Evolutionary conservation across 192 early-diverging fungal genomes (phyloP).

Genomic region (Gorgonomyces haynaldii): DNA sequence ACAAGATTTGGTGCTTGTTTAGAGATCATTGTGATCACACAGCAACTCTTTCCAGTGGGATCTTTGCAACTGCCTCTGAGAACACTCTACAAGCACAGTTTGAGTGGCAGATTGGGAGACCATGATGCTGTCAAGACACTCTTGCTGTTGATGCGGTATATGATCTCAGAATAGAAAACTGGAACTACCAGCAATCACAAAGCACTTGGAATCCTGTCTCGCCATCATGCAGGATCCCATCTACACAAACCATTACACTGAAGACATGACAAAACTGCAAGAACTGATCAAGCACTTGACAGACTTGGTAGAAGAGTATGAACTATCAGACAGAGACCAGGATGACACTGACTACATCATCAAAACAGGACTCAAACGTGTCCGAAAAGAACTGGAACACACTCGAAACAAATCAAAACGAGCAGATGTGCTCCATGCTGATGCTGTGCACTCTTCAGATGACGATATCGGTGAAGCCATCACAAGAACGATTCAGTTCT

Average conservation of each 20-base stretch:
- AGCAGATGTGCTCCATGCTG: constrained; percentile 24
- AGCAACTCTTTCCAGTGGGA: neutral
- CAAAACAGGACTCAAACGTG: constrained; percentile 8
- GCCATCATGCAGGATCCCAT: neutral
- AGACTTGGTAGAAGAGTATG: neutral
- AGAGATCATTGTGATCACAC: neutral
- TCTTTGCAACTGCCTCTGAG: neutral
- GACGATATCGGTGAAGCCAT: constrained; percentile 15
- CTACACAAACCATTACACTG: too few relatives aligned
- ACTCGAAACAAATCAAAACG: constrained; percentile 20
- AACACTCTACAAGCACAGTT: neutral
- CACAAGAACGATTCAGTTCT: constrained; percentile 8
- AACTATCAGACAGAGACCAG: neutral
- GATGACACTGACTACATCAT: constrained; percentile 8
- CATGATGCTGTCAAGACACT: neutral
- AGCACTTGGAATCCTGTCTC: neutral
- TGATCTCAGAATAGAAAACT: neutral
- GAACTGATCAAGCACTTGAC: neutral
- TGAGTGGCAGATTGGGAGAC: neutral
- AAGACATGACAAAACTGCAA: neutral
- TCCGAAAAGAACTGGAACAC: constrained; percentile 11
- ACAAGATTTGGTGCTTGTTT: neutral
- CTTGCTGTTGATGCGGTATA: neutral
- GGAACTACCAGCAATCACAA: neutral
- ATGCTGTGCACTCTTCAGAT: constrained; percentile 17